phyloP scores from a whole-genome alignment of 2,329 filamentous ascomycete genomes.

The Sclerotinia glacialis region DNA sequence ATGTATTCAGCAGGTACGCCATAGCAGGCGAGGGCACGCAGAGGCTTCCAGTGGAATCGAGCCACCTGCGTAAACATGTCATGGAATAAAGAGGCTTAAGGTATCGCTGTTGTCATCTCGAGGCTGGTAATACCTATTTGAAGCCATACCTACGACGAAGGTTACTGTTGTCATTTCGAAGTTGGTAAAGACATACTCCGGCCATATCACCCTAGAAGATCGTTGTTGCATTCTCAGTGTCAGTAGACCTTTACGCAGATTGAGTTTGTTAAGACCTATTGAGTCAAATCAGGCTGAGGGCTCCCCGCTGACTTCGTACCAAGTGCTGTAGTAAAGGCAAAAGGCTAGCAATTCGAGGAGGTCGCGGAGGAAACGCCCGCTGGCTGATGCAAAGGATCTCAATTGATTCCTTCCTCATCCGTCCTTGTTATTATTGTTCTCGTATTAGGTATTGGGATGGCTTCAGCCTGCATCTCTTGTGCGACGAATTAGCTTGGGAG shows the following conservation, averaged over 20 bases:
- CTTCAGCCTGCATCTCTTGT: not conserved
- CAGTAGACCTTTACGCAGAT: no score
- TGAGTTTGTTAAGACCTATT: not conserved
- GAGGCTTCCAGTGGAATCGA: not conserved
- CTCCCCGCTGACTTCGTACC: not conserved
- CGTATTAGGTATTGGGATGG: not conserved
- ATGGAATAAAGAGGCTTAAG: not conserved
- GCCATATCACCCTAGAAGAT: not conserved
- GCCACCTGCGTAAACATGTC: not conserved
- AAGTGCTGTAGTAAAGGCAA: not conserved
- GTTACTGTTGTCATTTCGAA: not conserved
- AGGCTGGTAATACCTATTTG: not conserved
- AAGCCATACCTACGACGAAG: not conserved
- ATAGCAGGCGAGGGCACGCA: not conserved
- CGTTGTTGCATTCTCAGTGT: not conserved
- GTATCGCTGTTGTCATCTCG: not conserved
- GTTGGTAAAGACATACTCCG: no score
- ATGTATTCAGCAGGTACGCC: not conserved
- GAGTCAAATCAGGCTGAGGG: not conserved
- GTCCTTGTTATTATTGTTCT: not conserved
- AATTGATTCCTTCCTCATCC: not conserved
- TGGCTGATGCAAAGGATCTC: not conserved
- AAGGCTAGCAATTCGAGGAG: not conserved
- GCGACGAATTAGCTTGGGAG: not conserved
- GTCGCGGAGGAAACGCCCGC: not conserved